Percentiles rank a stretch among this genome's conserved stretches.
phyloP scores from a whole-genome alignment of 2,329 filamentous ascomycete genomes.

The Metarhizium sp. region DNA sequence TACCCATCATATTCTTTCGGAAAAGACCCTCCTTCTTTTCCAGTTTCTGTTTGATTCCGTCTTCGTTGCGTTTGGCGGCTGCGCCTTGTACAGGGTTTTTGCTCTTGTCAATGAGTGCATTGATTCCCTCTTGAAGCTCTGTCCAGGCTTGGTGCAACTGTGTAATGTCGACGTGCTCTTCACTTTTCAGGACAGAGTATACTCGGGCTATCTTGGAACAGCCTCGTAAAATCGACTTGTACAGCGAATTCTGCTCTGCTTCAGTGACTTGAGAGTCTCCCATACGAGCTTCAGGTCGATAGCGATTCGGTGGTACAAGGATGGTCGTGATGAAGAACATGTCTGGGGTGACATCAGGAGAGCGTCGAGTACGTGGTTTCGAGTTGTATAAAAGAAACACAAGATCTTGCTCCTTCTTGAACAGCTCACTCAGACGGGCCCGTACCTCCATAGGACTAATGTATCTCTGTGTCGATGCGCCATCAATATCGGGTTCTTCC shows the following conservation, averaged over 20 bases:
- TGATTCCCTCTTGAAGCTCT: conserved; percentile 79
- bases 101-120: conserved; percentile 84
- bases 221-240: conserved; percentile 72
- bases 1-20: conserved; percentile 99
- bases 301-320: conserved; percentile 86
- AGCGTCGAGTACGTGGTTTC: conserved; percentile 50
- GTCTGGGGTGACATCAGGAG: conserved; percentile 56
- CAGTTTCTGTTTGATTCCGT: conserved; percentile 94
- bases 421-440: conserved; percentile 67
- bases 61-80: conserved; percentile 70
- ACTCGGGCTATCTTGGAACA: conserved; percentile 68
- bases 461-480: conserved; percentile 51
- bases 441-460: conserved; percentile 77
- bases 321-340: conserved; percentile 92
- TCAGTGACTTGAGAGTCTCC: conserved; percentile 77
- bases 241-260: conserved; percentile 77
- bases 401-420: conserved; percentile 79
- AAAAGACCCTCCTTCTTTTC: conserved; percentile 99
- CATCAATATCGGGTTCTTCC: conserved; percentile 13
- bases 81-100: conserved; percentile 74
- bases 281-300: conserved; percentile 75
- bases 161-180: conserved; percentile 42
- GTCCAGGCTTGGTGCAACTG: conserved; percentile 77
- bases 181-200: conserved; percentile 37
- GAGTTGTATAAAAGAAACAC: conserved; percentile 78